A percentile compares a stretch with the other conserved stretches of the same genome.
phyloP scores from a whole-genome alignment of 768 basidiomycete genomes.

The Russula sp. region DNA sequence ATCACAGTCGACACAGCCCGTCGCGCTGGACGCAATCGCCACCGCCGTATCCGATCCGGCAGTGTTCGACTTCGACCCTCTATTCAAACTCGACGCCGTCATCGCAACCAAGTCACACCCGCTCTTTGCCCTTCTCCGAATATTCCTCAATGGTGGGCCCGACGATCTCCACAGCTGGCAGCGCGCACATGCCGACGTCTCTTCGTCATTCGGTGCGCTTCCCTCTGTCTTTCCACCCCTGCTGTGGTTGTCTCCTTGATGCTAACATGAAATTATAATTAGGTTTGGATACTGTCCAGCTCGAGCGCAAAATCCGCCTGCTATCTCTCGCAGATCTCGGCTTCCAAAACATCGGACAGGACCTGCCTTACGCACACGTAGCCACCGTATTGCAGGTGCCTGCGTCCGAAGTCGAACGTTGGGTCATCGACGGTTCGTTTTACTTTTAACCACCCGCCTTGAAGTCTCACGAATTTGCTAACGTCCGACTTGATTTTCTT shows the following conservation, averaged over 20 bases:
- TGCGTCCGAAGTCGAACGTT: slow-evolving; percentile 68
- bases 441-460: neutral
- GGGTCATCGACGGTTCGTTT: slow-evolving; percentile 77
- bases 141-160: slow-evolving; percentile 67
- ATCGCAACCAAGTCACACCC: slow-evolving; percentile 63
- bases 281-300: slow-evolving; percentile 57
- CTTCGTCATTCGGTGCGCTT: slow-evolving; percentile 55
- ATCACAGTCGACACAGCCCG: slow-evolving; percentile 49
- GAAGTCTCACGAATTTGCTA: neutral
- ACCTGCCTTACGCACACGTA: slow-evolving; percentile 68
- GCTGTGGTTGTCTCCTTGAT: neutral
- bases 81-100: slow-evolving; percentile 74
- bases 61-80: slow-evolving; percentile 76
- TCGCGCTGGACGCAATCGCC: slow-evolving; percentile 59
- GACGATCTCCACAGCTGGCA: slow-evolving; percentile 63
- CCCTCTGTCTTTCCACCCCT: no score
- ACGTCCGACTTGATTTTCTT: neutral
- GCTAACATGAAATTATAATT: neutral
- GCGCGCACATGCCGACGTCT: slow-evolving; percentile 44
- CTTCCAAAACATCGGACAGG: slow-evolving; percentile 71
- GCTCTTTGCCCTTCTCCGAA: slow-evolving; percentile 68
- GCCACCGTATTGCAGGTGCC: slow-evolving; percentile 66
- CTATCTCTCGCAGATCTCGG: slow-evolving; percentile 73
- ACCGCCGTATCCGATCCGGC: slow-evolving; percentile 61
- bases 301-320: slow-evolving; percentile 78